Conservation (phyloP, 495 filamentous ascomycete species). For the Hyaloscypha finlandica region DNA sequence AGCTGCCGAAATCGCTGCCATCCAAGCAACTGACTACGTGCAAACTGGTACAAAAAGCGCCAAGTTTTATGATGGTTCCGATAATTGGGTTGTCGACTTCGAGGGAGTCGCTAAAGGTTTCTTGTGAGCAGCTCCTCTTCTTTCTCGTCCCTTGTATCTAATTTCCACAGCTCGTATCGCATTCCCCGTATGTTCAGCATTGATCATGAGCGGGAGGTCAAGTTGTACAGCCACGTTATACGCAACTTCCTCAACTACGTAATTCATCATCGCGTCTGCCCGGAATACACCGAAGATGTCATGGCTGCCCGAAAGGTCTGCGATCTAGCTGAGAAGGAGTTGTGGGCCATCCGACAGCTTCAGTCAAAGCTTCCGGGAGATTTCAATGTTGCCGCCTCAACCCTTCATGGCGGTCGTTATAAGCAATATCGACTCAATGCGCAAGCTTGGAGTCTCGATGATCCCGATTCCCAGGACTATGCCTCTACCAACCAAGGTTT, state of each 20-base stretch:
- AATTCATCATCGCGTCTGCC: conserved; percentile 78
- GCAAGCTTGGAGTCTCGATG: conserved; percentile 29
- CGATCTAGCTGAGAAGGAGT: conserved; percentile 65
- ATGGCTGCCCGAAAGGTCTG: conserved; percentile 67
- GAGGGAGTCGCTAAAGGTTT: conserved; percentile 74
- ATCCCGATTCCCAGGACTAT: conserved; percentile 27
- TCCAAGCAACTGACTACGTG: conserved; percentile 62
- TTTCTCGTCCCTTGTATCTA: conserved; percentile 19
- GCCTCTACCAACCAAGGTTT: conserved; percentile 17
- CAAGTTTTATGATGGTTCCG: conserved; percentile 47
- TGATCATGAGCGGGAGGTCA: conserved; percentile 51
- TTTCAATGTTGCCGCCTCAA: conserved; percentile 58
- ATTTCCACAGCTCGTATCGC: conserved; percentile 25
- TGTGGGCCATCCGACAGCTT: conserved; percentile 54
- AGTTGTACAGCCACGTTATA: conserved; percentile 60
- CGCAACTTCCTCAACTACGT: conserved; percentile 91
- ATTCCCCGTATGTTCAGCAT: conserved; percentile 42
- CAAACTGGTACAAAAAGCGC: conserved; percentile 29
- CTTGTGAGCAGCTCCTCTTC: conserved; percentile 54
- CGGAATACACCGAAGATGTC: conserved; percentile 71
- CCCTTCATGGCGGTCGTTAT: conserved; percentile 38
- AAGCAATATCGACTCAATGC: conserved; percentile 25
- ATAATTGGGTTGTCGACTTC: conserved; percentile 78
- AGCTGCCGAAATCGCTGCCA: conserved; percentile 61
- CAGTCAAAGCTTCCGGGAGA: conserved; percentile 58